Conservation (phyloP, 1,284 basidiomycete species). For the Thecaphora frezii region DNA sequence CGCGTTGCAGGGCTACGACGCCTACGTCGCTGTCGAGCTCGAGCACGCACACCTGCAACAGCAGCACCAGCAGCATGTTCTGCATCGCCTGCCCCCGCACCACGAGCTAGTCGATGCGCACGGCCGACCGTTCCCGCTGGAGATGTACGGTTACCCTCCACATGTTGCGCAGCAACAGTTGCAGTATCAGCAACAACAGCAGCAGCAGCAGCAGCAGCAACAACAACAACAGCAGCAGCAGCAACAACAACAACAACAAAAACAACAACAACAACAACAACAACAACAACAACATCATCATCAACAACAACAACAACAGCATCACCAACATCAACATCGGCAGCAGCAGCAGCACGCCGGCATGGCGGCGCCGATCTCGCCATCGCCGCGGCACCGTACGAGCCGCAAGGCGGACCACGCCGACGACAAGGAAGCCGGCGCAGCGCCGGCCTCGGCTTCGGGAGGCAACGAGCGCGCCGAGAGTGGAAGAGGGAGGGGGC, state of each 20-base stretch:
- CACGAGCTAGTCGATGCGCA: slow-evolving; percentile 13
- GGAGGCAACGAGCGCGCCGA: too few species aligned
- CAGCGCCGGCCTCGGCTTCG: too few species aligned
- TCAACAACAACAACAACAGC: too few species aligned
- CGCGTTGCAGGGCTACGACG: slow-evolving; percentile 26
- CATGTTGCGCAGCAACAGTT: slow-evolving; percentile 9
- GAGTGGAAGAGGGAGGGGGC: too few species aligned
- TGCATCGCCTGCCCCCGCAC: background rate
- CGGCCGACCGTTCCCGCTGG: slow-evolving; percentile 18
- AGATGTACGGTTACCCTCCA: slow-evolving; percentile 31
- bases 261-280: background rate
- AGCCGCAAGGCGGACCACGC: too few species aligned
- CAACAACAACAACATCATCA: too few species aligned
- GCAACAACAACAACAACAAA: background rate
- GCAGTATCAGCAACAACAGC: background rate
- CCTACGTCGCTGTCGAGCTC: slow-evolving; percentile 29
- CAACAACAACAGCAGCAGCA: background rate
- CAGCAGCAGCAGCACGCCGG: too few species aligned
- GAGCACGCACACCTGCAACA: slow-evolving; percentile 35
- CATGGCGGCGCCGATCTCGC: slow-evolving; percentile 16
- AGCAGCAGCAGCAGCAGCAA: background rate
- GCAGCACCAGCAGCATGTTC: slow-evolving; percentile 14
- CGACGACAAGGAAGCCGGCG: too few species aligned
- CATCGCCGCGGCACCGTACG: slow-evolving; percentile 21
- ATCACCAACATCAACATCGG: too few species aligned